Conservation (phyloP, 768 basidiomycete genomes). For the Chalciporus sphaerocephalus region DNA sequence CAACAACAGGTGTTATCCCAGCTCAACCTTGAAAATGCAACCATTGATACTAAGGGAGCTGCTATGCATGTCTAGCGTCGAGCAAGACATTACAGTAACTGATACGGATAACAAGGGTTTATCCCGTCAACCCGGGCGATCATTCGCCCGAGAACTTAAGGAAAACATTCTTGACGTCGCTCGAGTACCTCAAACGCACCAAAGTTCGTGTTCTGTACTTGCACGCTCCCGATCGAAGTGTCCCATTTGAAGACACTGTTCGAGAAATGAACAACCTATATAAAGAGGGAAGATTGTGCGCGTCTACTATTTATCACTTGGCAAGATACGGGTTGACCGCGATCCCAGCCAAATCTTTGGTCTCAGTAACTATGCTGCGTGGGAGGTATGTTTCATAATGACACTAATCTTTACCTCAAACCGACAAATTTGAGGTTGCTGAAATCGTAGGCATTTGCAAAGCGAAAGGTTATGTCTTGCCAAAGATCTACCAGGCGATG, state of each 20-base stretch:
- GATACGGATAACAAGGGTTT: conserved; percentile 31
- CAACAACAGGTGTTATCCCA: conserved; percentile 36
- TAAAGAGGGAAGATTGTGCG: conserved; percentile 54
- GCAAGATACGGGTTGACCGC: background rate
- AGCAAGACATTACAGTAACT: background rate
- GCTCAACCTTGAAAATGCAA: conserved; percentile 37
- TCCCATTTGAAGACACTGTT: conserved; percentile 53
- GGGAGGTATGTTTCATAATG: conserved; percentile 39
- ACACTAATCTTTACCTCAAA: background rate
- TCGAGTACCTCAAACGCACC: conserved; percentile 41
- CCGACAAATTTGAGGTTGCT: conserved; percentile 38
- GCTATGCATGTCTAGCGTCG: background rate
- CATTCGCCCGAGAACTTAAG: conserved; percentile 40
- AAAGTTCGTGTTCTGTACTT: conserved; percentile 53
- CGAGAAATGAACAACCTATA: conserved; percentile 52
- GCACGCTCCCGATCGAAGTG: conserved; percentile 56
- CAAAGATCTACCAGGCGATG: conserved; percentile 55
- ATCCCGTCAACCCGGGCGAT: conserved; percentile 39
- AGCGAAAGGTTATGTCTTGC: conserved; percentile 49
- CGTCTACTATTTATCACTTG: background rate
- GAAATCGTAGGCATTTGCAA: conserved; percentile 57
- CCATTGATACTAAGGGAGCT: conserved; percentile 47
- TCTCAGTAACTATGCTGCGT: conserved; percentile 55
- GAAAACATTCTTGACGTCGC: conserved; percentile 43
- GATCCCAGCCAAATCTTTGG: conserved; percentile 50